Percentiles rank a stretch among this genome's conserved stretches.
Evolutionary conservation across 1,139 yeast species (phyloP).

Genomic region (Nakaseomyces bracarensis): DNA sequence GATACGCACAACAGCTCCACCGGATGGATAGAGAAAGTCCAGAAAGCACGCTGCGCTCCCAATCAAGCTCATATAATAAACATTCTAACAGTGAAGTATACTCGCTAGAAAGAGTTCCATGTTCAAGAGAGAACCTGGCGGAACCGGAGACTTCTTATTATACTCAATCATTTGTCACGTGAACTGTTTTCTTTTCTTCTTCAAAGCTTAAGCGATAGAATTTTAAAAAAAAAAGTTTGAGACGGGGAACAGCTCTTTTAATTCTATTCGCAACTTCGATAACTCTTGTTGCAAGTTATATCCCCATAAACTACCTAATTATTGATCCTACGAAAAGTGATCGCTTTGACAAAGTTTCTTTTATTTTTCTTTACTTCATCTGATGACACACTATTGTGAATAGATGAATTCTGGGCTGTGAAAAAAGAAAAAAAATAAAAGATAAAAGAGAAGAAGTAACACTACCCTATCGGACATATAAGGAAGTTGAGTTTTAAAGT

Average conservation of each 20-base stretch:
- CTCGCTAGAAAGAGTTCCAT: constrained; percentile 4
- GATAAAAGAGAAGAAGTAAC: no score
- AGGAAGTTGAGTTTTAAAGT: no score
- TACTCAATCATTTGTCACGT: constrained; percentile 1
- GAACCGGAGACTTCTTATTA: constrained; percentile 11
- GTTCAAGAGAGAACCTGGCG: constrained; percentile 2
- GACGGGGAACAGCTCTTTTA: no score
- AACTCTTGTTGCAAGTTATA: no score
- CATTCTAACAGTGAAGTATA: constrained; percentile 12
- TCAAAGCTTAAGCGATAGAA: no score
- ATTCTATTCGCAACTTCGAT: no score
- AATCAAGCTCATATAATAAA: constrained; percentile 11
- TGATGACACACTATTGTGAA: no score
- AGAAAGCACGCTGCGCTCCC: not conserved
- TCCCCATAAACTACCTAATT: no score
- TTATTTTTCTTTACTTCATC: not conserved
- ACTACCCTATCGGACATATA: no score
- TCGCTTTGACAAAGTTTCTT: no score
- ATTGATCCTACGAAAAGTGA: no score
- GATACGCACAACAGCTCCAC: constrained; percentile 5
- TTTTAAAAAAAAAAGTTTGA: no score
- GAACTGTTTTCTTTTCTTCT: not conserved
- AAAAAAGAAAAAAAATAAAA: not conserved
- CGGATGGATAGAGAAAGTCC: not conserved
- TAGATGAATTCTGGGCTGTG: not conserved